A percentile compares a stretch with the other conserved stretches of the same genome.
Conservation (phyloP, 495 filamentous ascomycete species). For the Penicillium cosmopolitanum region DNA sequence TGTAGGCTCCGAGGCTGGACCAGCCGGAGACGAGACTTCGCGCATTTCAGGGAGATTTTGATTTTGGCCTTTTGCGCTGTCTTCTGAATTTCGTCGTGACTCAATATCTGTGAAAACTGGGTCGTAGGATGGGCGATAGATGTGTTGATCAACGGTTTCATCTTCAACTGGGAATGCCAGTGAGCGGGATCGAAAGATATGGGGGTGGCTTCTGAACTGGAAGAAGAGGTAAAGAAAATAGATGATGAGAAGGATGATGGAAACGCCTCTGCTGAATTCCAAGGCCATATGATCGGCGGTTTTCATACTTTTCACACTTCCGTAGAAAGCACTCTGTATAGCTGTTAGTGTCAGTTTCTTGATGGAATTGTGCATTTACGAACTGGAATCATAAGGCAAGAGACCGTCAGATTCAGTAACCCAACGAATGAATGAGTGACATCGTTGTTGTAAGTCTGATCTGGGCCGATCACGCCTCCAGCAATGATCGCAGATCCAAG, state of each 20-base stretch:
- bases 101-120: conserved; percentile 12
- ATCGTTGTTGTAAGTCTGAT: conserved; percentile 25
- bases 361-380: background rate
- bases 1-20: background rate
- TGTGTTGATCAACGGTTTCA: background rate
- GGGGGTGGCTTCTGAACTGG: conserved; percentile 17
- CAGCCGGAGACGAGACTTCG: conserved; percentile 3
- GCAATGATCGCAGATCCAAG: conserved; percentile 25
- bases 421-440: conserved; percentile 25
- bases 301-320: conserved; percentile 16
- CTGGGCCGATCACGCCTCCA: conserved; percentile 17
- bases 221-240: conserved; percentile 71
- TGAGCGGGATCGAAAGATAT: conserved; percentile 3
- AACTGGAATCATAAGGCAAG: conserved; percentile 30
- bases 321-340: conserved; percentile 26
- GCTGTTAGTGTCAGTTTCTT: background rate
- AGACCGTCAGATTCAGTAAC: conserved; percentile 29
- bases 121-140: conserved; percentile 11
- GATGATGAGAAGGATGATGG: conserved; percentile 60
- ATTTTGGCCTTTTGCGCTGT: background rate
- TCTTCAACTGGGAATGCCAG: conserved; percentile 1
- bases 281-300: conserved; percentile 25
- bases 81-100: background rate
- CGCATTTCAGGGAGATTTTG: conserved; percentile 12
- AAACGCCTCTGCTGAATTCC: conserved; percentile 24